Base-by-base conservation (phyloP, 73 alveolate genomes). In the Paramecium caudatum region DNA sequence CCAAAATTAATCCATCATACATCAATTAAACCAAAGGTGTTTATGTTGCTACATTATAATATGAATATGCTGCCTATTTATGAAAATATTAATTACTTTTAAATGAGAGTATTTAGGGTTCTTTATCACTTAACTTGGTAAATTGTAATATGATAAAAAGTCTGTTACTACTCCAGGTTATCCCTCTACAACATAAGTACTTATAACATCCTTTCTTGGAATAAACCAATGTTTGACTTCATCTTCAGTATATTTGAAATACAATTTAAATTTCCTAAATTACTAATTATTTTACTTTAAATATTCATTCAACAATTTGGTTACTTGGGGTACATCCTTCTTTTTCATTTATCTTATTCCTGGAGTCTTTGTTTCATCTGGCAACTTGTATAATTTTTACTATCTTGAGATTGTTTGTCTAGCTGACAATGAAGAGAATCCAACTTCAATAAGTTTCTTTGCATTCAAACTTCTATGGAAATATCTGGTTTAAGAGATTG, bases 401-500 rank as follows among this genome's bases (percentile, higher is more conserved):
- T 95, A 96, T 49, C 96, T 88, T 15, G 99, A 98, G 94, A 95
- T 91, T 62, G 98, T 93, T 92, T 86, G 81, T 17, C 85, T 78
- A 12, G 94, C 95, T 9, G 97, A 94, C 30, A 95, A 90, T 32
- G 95, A 90, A 13, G 98, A 91, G 49, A 37, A 49, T 65, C 94
- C 94, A 13, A 96, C 98, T 82, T 98, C 99, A 9, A 98, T 91
- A 68, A 98, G 96, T 82, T 98, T 98, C 94, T 96, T 98, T 43
- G 98, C 96, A 90, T 98, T 98, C 92, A 98, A 85, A 82, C 96
- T 91, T 87, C 99, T 96, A 83, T 98, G 99, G 92, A 88, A 97
- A 97, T 98, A 98, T 41, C 97, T 95, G 25, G 97, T 83, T 82
- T 91, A 90, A 2, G 99, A 86, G 47, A 96, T 90, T 36, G 99